These are phyloP conservation scores for Rhizoctonia solani DNA, from an alignment of 1,284 basidiomycete species.

Conservation along the genomic window DNA sequence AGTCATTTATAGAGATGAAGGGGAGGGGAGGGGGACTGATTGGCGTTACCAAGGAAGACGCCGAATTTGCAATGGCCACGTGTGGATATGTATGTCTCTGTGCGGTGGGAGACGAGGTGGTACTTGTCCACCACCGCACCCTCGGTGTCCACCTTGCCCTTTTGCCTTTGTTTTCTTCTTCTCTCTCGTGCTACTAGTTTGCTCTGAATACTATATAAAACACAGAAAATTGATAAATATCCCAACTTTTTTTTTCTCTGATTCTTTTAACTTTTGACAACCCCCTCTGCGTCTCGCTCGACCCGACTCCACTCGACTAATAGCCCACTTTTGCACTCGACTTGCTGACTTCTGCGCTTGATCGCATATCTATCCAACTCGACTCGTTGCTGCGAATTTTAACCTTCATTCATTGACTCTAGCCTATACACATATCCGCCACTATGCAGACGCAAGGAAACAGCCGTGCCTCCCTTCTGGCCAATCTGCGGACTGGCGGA, in stretches of 20 bases:
- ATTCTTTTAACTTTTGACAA: background rate
- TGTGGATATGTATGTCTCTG: conserved; percentile 13
- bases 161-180: conserved; percentile 11
- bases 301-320: too few relatives aligned
- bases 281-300: background rate
- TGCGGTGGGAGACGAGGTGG: background rate
- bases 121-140: conserved; percentile 17
- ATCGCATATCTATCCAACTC: background rate
- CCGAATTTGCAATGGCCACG: conserved; percentile 27
- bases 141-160: conserved; percentile 16
- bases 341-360: background rate
- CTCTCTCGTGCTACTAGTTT: conserved; percentile 19
- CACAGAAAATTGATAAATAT: conserved; percentile 17
- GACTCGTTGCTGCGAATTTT: background rate
- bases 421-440: background rate
- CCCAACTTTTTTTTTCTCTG: background rate
- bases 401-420: background rate
- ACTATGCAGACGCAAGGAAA: conserved; percentile 47
- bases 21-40: too few relatives aligned
- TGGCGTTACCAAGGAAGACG: background rate
- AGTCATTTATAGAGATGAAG: too few relatives aligned
- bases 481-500: conserved; percentile 81
- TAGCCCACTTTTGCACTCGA: too few relatives aligned
- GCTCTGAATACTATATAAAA: conserved; percentile 34
- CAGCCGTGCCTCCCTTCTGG: conserved; percentile 77